These are phyloP conservation scores for Candida germanica DNA, from an alignment of 805 yeast genomes.

Conservation along the genomic window DNA sequence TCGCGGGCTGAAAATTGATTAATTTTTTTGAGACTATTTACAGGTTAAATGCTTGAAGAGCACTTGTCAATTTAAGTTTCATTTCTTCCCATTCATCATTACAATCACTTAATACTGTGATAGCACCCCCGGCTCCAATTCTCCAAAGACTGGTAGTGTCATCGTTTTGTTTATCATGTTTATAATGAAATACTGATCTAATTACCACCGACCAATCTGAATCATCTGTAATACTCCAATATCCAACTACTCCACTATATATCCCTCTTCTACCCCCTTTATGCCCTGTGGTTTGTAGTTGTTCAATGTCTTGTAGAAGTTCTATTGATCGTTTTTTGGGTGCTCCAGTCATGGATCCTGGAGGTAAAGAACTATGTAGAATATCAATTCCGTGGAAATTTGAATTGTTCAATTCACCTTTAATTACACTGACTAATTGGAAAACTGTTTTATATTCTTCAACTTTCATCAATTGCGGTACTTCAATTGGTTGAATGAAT, in stretches of 20 bases:
- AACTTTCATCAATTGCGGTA: conserved; percentile 79
- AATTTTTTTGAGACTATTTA: neutral
- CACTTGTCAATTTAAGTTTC: conserved; percentile 75
- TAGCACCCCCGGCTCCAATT: conserved; percentile 98
- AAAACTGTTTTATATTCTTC: conserved; percentile 91
- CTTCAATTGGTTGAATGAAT: conserved; percentile 61
- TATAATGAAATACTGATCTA: conserved; percentile 72
- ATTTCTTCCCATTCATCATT: conserved; percentile 92
- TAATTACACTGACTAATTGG: conserved; percentile 87
- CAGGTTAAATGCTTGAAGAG: conserved; percentile 62
- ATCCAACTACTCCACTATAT: conserved; percentile 94
- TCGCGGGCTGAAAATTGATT: neutral
- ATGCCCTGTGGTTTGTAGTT: conserved; percentile 28
- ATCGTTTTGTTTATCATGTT: conserved; percentile 40
- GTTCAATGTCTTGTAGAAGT: conserved; percentile 60
- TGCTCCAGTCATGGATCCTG: conserved; percentile 99
- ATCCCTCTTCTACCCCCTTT: conserved; percentile 64
- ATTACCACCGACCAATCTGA: conserved; percentile 97
- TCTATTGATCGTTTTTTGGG: conserved; percentile 94
- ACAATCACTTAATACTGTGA: conserved; percentile 81
- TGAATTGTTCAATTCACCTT: conserved; percentile 47
- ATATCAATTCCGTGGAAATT: conserved; percentile 71
- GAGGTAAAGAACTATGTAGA: conserved; percentile 77
- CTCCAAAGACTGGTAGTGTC: conserved; percentile 51
- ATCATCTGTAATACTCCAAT: conserved; percentile 82